Evolutionary conservation across 75 land plant species (phyloP).

Genomic region (Sequoiadendron giganteum): DNA sequence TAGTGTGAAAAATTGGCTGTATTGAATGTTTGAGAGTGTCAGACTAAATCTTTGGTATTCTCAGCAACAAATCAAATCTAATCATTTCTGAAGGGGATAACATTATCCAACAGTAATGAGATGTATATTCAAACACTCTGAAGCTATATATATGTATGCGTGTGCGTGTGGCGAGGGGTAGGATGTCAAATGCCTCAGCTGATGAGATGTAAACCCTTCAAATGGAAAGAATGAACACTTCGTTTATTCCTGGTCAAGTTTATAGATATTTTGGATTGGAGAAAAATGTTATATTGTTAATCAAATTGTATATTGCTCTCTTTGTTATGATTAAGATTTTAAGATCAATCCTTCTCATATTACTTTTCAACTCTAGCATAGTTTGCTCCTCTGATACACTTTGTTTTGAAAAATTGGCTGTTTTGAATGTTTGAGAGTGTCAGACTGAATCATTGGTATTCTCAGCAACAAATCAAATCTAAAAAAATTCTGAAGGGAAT

Average conservation of each 20-base stretch:
- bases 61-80: background rate
- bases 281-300: too few relatives aligned
- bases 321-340: too few relatives aligned
- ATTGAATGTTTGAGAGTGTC: background rate
- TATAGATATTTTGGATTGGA: too few relatives aligned
- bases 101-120: background rate
- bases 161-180: background rate
- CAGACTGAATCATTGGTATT: conserved; percentile 1
- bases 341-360: too few relatives aligned
- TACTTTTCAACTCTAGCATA: too few relatives aligned
- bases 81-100: background rate
- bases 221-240: background rate
- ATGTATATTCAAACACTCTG: background rate
- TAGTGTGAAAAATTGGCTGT: too few relatives aligned
- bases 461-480: background rate
- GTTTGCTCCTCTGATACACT: background rate
- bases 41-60: background rate
- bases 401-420: too few relatives aligned
- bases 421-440: background rate
- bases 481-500: background rate
- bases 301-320: too few relatives aligned
- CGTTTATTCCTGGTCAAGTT: too few relatives aligned
- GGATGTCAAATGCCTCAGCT: background rate
- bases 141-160: background rate
- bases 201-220: background rate